A percentile compares a stretch with the other conserved stretches of the same genome.
These are phyloP conservation scores for Candida awuae DNA, from an alignment of 805 yeast genomes.

Conservation along the genomic window DNA sequence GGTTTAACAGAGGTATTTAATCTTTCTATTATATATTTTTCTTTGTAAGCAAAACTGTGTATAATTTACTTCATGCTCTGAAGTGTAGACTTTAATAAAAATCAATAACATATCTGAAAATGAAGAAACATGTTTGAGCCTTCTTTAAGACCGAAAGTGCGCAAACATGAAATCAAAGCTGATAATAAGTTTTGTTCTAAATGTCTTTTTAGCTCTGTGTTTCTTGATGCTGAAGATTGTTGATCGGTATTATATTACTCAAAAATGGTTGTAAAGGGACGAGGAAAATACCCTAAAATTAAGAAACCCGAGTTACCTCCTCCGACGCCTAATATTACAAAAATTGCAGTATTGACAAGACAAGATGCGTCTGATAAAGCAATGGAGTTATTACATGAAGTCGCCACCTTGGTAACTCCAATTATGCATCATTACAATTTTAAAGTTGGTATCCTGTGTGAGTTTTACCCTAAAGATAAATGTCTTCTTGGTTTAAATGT, in stretches of 20 bases:
- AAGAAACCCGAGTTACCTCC: constrained; percentile 18
- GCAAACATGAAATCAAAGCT: too few species aligned
- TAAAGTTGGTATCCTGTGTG: constrained; percentile 61
- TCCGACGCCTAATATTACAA: constrained; percentile 28
- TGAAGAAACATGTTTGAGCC: too few species aligned
- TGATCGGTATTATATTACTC: too few species aligned
- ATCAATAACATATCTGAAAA: too few species aligned
- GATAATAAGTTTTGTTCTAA: too few species aligned
- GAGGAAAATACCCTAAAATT: constrained; percentile 12
- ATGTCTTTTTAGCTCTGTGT: too few species aligned
- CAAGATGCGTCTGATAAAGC: constrained; percentile 42
- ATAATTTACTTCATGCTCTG: too few species aligned
- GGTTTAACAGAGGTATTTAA: constrained; percentile 91
- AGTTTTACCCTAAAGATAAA: constrained; percentile 68
- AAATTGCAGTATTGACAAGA: constrained; percentile 40
- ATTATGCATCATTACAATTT: constrained; percentile 61
- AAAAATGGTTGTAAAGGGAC: constrained; percentile 23
- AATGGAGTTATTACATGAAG: constrained; percentile 51
- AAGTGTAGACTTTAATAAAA: too few species aligned
- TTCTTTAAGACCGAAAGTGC: too few species aligned
- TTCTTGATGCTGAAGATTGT: too few species aligned
- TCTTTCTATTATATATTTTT: not conserved
- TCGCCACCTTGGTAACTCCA: constrained; percentile 69
- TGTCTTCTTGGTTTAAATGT: constrained; percentile 74
- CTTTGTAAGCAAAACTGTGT: too few species aligned